Percentiles rank a stretch among this genome's conserved stretches.
Evolutionary conservation across 345 rosid genomes (phyloP).

Genomic region (Physaria fendleri): DNA sequence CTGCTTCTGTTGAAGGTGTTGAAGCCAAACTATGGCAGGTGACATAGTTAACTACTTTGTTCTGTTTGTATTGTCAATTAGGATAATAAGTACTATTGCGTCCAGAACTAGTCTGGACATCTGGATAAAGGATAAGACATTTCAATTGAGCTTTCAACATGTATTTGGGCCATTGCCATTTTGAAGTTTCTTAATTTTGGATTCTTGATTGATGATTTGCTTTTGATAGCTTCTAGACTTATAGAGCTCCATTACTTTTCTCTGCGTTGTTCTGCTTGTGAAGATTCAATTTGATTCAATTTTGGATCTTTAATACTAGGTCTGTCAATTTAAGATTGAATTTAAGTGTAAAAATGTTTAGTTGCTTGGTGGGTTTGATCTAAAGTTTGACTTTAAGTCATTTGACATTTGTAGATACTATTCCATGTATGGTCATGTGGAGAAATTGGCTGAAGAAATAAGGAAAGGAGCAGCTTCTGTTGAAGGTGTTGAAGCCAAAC

Average conservation of each 20-base stretch:
- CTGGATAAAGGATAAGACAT: background rate
- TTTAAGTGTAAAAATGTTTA: no score
- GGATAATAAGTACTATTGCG: no score
- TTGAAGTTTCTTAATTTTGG: background rate
- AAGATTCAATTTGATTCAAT: background rate
- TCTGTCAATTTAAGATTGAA: background rate
- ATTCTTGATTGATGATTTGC: background rate
- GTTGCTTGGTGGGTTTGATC: conserved; percentile 1
- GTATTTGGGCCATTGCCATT: background rate
- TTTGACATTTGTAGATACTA: conserved; percentile 53
- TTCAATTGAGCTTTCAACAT: background rate
- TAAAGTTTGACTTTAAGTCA: background rate
- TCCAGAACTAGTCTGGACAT: background rate
- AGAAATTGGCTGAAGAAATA: conserved; percentile 86
- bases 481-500: conserved; percentile 91
- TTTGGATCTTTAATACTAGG: background rate
- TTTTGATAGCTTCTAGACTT: background rate
- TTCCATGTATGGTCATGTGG: no score
- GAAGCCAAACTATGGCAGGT: conserved; percentile 97
- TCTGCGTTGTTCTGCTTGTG: background rate
- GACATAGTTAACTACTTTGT: background rate
- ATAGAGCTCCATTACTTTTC: background rate
- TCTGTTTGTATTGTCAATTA: background rate
- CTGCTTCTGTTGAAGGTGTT: conserved; percentile 93
- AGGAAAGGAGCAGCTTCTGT: conserved; percentile 88